Evolutionary conservation across 441 rosid species (phyloP).

Genomic region (Kokia cookei): DNA sequence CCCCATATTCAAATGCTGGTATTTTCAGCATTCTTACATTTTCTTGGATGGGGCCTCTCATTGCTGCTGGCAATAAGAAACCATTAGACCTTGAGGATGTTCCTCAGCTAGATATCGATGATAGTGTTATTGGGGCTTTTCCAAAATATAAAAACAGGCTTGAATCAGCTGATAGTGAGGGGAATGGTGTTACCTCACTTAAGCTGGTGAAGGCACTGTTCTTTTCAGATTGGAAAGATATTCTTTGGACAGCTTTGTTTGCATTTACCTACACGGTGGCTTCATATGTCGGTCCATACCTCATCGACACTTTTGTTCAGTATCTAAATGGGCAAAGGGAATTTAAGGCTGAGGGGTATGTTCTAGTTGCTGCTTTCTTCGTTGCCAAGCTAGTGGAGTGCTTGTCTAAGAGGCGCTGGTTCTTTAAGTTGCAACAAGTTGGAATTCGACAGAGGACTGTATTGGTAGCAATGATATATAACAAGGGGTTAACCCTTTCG

Average conservation of each 20-base stretch:
- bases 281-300: slow-evolving; percentile 73
- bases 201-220: slow-evolving; percentile 61
- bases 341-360: slow-evolving; percentile 25
- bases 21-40: slow-evolving; percentile 51
- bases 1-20: slow-evolving; percentile 63
- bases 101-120: slow-evolving; percentile 61
- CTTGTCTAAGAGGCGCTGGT: slow-evolving; percentile 45
- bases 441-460: slow-evolving; percentile 41
- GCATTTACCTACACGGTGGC: slow-evolving; percentile 41
- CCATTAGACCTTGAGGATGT: slow-evolving; percentile 77
- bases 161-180: slow-evolving; percentile 30
- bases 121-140: slow-evolving; percentile 48
- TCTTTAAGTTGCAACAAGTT: slow-evolving; percentile 36
- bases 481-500: slow-evolving; percentile 44
- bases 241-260: slow-evolving; percentile 42
- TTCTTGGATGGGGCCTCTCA: slow-evolving; percentile 69
- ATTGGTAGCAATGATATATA: slow-evolving; percentile 38
- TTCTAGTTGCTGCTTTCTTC: slow-evolving; percentile 36
- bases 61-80: slow-evolving; percentile 73
- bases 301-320: slow-evolving; percentile 74
- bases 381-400: slow-evolving; percentile 50
- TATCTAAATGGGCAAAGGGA: slow-evolving; percentile 53
- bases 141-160: slow-evolving; percentile 40
- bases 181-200: slow-evolving; percentile 36
- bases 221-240: slow-evolving; percentile 55